phyloP scores from a whole-genome alignment of 179 eudicot genomes.

The Dionaea muscipula region DNA sequence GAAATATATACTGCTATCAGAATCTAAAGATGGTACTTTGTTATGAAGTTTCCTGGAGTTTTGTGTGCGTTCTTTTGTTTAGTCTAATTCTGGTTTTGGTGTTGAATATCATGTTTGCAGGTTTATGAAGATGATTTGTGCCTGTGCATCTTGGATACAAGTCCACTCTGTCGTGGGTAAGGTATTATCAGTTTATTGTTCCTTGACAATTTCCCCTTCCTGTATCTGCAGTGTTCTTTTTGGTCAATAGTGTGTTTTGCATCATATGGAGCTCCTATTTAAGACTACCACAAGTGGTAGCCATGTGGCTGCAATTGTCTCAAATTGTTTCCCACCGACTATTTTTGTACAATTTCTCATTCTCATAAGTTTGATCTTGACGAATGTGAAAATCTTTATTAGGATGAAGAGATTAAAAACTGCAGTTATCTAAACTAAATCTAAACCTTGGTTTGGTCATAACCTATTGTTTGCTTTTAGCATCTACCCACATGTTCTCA shows the following conservation, averaged over 20 bases:
- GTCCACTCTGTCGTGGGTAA: conserved; percentile 93
- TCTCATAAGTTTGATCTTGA: too few relatives aligned
- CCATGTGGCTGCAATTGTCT: too few relatives aligned
- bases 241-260: not conserved
- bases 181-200: conserved; percentile 47
- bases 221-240: not conserved
- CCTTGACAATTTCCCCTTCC: not conserved
- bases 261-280: not conserved
- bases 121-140: conserved; percentile 76
- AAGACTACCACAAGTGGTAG: not conserved
- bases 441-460: too few relatives aligned
- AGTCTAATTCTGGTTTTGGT: not conserved
- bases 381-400: too few relatives aligned
- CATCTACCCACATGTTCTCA: too few relatives aligned
- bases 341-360: too few relatives aligned
- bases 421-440: too few relatives aligned
- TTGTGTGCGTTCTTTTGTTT: not conserved
- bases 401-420: too few relatives aligned
- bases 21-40: too few relatives aligned
- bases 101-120: conserved; percentile 28
- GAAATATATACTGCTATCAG: too few relatives aligned
- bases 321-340: too few relatives aligned
- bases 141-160: conserved; percentile 82
- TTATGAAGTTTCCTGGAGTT: not conserved
- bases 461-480: too few relatives aligned